These are phyloP conservation scores for Ophiocordyceps polyrhachis-furcata DNA, from an alignment of 2,329 filamentous ascomycete species.

Conservation along the genomic window DNA sequence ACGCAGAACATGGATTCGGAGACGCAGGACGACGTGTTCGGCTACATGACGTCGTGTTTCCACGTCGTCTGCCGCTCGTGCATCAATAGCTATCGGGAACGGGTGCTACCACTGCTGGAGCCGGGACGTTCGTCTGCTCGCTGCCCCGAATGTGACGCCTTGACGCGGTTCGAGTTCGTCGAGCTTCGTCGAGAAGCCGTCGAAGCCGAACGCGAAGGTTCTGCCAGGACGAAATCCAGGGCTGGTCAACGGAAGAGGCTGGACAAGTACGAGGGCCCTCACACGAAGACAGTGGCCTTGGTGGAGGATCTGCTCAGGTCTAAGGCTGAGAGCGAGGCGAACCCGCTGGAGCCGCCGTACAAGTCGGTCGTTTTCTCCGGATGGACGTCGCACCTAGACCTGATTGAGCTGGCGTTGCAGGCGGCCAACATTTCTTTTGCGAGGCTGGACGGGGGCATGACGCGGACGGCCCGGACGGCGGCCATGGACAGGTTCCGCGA, in stretches of 20 bases:
- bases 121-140: slow-evolving; percentile 22
- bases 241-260: slow-evolving; percentile 29
- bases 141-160: slow-evolving; percentile 51
- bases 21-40: slow-evolving; percentile 45
- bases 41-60: slow-evolving; percentile 71
- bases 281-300: slow-evolving; percentile 78
- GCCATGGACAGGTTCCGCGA: slow-evolving; percentile 66
- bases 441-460: slow-evolving; percentile 85
- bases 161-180: slow-evolving; percentile 46
- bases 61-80: slow-evolving; percentile 70
- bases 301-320: slow-evolving; percentile 53
- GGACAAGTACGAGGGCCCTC: slow-evolving; percentile 62
- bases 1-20: slow-evolving; percentile 39
- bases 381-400: slow-evolving; percentile 90
- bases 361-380: slow-evolving; percentile 91
- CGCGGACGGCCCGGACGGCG: slow-evolving; percentile 49
- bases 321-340: slow-evolving; percentile 39
- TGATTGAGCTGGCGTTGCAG: slow-evolving; percentile 68
- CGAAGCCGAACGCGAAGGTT: slow-evolving; percentile 35
- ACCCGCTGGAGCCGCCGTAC: slow-evolving; percentile 51
- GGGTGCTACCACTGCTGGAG: slow-evolving; percentile 22
- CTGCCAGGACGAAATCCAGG: slow-evolving; percentile 18
- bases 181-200: slow-evolving; percentile 46
- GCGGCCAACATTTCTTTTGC: slow-evolving; percentile 47
- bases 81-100: slow-evolving; percentile 38